These are phyloP conservation scores for Williopsis jadinii DNA, from an alignment of 1,139 yeast genomes.

Conservation along the genomic window DNA sequence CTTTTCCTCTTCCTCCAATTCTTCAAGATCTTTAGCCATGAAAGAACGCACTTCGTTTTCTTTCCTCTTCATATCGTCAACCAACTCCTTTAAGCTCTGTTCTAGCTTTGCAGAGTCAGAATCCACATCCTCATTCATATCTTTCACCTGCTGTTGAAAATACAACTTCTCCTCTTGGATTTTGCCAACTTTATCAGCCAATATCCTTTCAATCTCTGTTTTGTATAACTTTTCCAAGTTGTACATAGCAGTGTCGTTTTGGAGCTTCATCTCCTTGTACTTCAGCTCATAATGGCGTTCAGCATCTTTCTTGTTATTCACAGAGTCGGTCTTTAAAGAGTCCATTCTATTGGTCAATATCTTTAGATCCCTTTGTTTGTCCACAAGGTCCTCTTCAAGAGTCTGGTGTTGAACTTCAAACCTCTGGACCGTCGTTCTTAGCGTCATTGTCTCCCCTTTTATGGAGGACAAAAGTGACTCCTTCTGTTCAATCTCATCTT, in stretches of 20 bases:
- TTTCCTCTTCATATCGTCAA: conserved; percentile 15
- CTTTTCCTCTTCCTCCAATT: conserved; percentile 2
- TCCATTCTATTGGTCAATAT: conserved; percentile 36
- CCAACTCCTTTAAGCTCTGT: conserved; percentile 17
- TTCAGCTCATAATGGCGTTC: conserved; percentile 32
- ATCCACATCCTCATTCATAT: conserved; percentile 19
- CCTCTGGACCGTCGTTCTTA: conserved; percentile 34
- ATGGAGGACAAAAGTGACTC: conserved; percentile 21
- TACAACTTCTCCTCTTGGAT: conserved; percentile 24
- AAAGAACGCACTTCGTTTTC: conserved; percentile 9
- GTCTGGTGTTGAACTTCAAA: conserved; percentile 32
- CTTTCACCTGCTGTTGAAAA: conserved; percentile 19
- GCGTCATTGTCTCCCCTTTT: conserved; percentile 25
- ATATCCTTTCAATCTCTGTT: conserved; percentile 31
- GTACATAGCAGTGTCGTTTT: conserved; percentile 31
- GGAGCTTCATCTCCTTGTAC: conserved; percentile 29
- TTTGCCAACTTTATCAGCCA: conserved; percentile 26
- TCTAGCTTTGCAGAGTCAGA: conserved; percentile 21
- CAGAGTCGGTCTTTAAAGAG: conserved; percentile 23
- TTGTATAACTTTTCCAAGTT: conserved; percentile 31
- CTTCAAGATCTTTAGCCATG: conserved; percentile 13
- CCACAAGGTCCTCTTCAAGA: conserved; percentile 12
- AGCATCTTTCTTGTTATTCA: conserved; percentile 29
- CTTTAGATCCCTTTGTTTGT: conserved; percentile 21
- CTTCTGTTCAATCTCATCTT: conserved; percentile 2